A percentile compares a stretch with the other conserved stretches of the same genome.
phyloP scores from a whole-genome alignment of 768 basidiomycete species.

The Amanita rubescens region DNA sequence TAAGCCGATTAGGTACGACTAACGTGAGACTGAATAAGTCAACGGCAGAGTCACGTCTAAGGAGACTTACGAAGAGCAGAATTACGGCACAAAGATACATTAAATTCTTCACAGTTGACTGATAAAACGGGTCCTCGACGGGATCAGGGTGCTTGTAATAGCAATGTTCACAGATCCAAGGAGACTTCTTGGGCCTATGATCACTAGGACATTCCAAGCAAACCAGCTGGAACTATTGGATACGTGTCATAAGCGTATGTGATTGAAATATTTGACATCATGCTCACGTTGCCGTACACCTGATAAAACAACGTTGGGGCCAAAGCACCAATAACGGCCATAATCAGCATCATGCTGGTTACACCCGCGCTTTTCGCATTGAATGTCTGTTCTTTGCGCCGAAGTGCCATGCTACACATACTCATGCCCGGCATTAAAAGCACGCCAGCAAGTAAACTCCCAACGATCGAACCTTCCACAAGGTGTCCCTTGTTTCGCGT shows the following conservation, averaged over 20 bases:
- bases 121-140: slow-evolving; percentile 91
- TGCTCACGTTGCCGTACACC: slow-evolving; percentile 89
- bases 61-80: slow-evolving; percentile 73
- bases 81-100: slow-evolving; percentile 96
- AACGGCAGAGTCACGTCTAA: neutral
- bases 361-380: slow-evolving; percentile 99
- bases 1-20: slow-evolving; percentile 95
- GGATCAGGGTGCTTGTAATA: slow-evolving; percentile 95
- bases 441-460: slow-evolving; percentile 90
- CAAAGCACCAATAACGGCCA: slow-evolving; percentile 96
- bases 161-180: slow-evolving; percentile 88
- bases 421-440: slow-evolving; percentile 94
- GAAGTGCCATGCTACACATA: slow-evolving; percentile 88
- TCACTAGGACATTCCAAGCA: slow-evolving; percentile 73
- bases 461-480: slow-evolving; percentile 96
- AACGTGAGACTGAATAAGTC: neutral
- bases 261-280: neutral
- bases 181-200: slow-evolving; percentile 29
- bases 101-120: slow-evolving; percentile 87
- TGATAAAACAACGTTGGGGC: slow-evolving; percentile 97
- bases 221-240: slow-evolving; percentile 71
- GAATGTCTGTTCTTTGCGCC: slow-evolving; percentile 93
- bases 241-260: slow-evolving; percentile 2
- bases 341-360: slow-evolving; percentile 98
- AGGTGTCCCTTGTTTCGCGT: slow-evolving; percentile 88